A percentile compares a stretch with the other conserved stretches of the same genome.
These are phyloP conservation scores for Acer campestre DNA, from an alignment of 345 rosid genomes.

Conservation along the genomic window DNA sequence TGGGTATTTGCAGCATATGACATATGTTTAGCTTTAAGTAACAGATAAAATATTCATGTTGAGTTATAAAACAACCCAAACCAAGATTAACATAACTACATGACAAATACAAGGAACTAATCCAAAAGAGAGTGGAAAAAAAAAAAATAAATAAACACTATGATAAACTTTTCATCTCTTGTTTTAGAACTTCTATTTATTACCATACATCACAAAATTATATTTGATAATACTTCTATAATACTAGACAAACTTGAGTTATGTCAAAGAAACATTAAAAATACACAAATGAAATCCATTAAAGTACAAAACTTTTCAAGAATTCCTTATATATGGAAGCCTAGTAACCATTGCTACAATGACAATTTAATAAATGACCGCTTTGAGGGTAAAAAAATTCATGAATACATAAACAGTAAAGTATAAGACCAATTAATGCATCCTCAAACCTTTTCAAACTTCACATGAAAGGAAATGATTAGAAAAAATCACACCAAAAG, in stretches of 20 bases:
- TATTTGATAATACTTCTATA: not conserved
- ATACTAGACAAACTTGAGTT: not conserved
- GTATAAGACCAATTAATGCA: no score
- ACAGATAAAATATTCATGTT: not conserved
- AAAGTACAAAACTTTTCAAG: not conserved
- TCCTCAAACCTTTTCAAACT: no score
- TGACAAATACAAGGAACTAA: no score
- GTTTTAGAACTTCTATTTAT: not conserved
- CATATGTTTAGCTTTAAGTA: conserved; percentile 13
- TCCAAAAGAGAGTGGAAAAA: no score
- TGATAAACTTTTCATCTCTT: not conserved
- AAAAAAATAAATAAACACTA: no score
- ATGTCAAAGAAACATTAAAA: not conserved
- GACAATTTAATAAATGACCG: not conserved
- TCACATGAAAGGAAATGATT: not conserved
- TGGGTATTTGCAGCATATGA: conserved; percentile 48
- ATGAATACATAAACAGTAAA: no score
- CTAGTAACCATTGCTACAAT: not conserved
- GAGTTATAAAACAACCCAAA: not conserved
- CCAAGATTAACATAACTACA: not conserved
- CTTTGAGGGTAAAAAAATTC: no score
- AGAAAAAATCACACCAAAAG: not conserved
- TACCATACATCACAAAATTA: not conserved
- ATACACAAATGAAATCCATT: not conserved
- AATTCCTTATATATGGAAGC: not conserved